Conservation (phyloP, 2,329 filamentous ascomycete species). For the Venturia aucupariae region DNA sequence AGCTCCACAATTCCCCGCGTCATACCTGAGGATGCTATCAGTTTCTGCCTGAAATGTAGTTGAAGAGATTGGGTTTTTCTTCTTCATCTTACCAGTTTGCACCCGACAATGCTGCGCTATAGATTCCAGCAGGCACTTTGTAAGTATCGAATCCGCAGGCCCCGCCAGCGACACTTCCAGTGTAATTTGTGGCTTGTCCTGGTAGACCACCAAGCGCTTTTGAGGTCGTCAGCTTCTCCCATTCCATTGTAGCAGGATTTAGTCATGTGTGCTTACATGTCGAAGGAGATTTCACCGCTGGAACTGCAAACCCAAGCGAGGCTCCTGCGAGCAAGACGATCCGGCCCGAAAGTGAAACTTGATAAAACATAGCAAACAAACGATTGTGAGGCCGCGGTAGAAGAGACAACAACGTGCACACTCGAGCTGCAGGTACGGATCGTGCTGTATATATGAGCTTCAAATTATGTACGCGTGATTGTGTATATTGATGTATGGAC, state of each 20-base stretch:
- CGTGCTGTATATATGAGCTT: neutral
- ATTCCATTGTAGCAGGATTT: neutral
- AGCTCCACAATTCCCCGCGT: conserved; percentile 4
- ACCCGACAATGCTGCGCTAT: neutral
- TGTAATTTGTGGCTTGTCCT: neutral
- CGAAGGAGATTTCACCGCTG: neutral
- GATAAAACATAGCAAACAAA: neutral
- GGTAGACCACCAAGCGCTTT: neutral
- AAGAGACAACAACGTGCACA: neutral
- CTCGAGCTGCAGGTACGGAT: neutral
- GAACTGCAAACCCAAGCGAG: neutral
- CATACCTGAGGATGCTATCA: neutral
- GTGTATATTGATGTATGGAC: neutral
- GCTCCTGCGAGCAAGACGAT: neutral
- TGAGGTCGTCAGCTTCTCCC: neutral
- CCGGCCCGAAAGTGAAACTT: neutral
- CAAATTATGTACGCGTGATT: neutral
- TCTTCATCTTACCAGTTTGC: conserved; percentile 2
- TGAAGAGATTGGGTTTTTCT: neutral
- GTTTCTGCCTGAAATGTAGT: neutral
- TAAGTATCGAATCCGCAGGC: neutral
- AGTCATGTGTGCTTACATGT: neutral
- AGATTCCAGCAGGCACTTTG: neutral
- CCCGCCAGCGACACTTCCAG: neutral
- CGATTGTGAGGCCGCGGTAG: neutral